Evolutionary conservation across 805 yeast species (phyloP), one percentile per base, ranked within the genome.

Genomic region (Wickerhamomyces mucosus): DNA sequence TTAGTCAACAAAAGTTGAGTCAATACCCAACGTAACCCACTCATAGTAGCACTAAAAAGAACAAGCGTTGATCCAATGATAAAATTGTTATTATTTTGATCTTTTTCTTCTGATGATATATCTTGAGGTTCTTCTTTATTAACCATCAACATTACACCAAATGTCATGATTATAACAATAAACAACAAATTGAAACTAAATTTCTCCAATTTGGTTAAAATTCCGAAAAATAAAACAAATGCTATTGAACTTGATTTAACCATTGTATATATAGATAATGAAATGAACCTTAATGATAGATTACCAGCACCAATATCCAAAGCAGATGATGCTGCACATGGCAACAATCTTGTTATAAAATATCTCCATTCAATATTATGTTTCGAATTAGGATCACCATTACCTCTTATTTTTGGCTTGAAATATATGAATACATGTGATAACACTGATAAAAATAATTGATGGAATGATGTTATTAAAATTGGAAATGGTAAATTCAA

Each of bases 261-360:
- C 85, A 89, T 86, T 7, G 97, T 89, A 55, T 88, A 92, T 28
- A 88, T 70, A 13, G 88, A 75, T 40, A 92, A 63, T 1, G 95
- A 72, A 28, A 92, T 80, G 49, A 72, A 77, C 40, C 78, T 65
- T 46, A 88, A 72, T 18, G 95, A 79, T 21, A 79, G 74, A 55
- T 92, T 92, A 19, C 95, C 89, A 40, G 86, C 65, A 2, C 98
- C 97, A 41, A 92, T 86, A 56, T 92, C 99, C 13, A 94, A 89
- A 2, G 94, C 85, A 2, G 88, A 73, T 0, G 96, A 92, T 11
- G 83, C 27, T 0, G 95, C 79, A 50, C 96, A 85, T 0, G 96
- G 96, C 2, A 83, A 49, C 25, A 85, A 75, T 32, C 69, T 76
- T 16, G 58, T 56, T 6, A 70, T 11, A 42, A 76, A 75, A 31